These are phyloP conservation scores for Acer yangbiense DNA, from an alignment of 345 rosid species.

Conservation along the genomic window DNA sequence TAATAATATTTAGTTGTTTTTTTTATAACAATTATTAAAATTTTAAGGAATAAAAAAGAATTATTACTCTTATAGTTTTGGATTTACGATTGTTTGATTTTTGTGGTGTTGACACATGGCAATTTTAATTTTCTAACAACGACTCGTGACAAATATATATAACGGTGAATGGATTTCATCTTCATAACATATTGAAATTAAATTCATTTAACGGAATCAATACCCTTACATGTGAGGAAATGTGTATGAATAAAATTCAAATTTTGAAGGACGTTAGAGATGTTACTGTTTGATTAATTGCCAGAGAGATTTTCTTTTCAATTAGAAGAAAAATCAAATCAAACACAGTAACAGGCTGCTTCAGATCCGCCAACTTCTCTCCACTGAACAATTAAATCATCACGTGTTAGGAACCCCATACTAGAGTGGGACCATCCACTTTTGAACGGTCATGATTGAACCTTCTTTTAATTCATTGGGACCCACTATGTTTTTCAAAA, in stretches of 20 bases:
- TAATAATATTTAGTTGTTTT: no score
- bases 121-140: no score
- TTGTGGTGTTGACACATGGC: no score
- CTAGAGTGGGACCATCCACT: neutral
- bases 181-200: no score
- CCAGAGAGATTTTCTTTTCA: neutral
- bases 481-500: neutral
- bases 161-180: no score
- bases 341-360: neutral
- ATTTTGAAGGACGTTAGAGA: neutral
- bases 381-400: neutral
- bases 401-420: neutral
- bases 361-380: neutral
- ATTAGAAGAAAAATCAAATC: neutral
- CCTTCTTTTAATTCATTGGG: constrained; percentile 2
- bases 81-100: no score
- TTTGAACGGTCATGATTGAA: neutral
- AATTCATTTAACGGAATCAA: neutral
- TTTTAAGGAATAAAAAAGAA: no score
- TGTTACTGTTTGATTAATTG: neutral
- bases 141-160: no score
- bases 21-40: no score
- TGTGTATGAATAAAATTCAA: neutral
- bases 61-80: no score
- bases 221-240: neutral